Base-by-base conservation (phyloP, 768 basidiomycete species). In the Dioszegia crocea region DNA sequence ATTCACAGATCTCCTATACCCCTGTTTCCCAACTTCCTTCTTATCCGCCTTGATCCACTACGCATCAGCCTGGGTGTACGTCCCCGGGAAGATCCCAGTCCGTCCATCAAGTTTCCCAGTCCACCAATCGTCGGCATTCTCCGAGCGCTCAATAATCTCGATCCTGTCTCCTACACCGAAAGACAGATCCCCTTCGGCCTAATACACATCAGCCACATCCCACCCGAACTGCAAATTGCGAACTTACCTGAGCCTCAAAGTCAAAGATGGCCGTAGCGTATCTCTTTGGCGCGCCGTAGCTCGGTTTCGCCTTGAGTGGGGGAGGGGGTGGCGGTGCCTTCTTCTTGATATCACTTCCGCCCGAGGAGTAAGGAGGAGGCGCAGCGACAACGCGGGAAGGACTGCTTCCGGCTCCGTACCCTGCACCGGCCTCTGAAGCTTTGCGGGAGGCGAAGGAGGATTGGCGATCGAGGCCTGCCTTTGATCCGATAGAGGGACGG, bases 181-280 rank as follows among this genome's bases (percentile, higher is more conserved):
- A 0, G 85, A 83, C 8, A 94, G 80, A 71, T 94, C 91, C n/a
- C 86, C 84, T 12, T 88, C 91, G 39, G 89, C 87, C 87, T 91
- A 45, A 14, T 27, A n/a, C 38, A 39, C 19, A 29, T 49, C 30
- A 14, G 6, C 23, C 6, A 38, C 19, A 14, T 33, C 33, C n/a
- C 19, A 16, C 33, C 41, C 5, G 24, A 16, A 4, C 12, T 31
- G n/a, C 16, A 48, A 29, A 19, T 9, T 33, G 12, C 44, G n/a
- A 50, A 71, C 80, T 54, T 71, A 85, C 86, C 83, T 94, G 92
- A 19, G 96, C 91, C 33, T 81, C 82, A 74, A 94, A 99, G 76
- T 99, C 96, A 73, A 96, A 99, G 70, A 98, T 73, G 29, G 96
- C 96, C 10, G 89, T 87, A 24, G 92, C 91, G 70, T 91, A 91